phyloP scores from a whole-genome alignment of 306 rosid species.

The Cucurbita maxima region DNA sequence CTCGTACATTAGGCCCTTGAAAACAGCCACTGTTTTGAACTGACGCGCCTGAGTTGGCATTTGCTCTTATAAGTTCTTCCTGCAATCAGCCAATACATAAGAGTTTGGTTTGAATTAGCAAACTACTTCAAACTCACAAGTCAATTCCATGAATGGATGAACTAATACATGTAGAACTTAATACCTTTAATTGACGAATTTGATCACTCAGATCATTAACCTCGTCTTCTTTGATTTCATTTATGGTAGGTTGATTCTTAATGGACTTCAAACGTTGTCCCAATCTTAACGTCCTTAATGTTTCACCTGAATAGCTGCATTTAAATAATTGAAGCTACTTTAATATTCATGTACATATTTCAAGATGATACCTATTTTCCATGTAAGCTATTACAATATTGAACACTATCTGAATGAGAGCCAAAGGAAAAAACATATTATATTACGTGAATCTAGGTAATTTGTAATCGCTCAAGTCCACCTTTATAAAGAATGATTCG shows the following conservation, averaged over 20 bases:
- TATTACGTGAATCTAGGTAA: background rate
- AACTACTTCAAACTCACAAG: conserved; percentile 3
- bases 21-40: conserved; percentile 35
- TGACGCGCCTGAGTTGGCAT: conserved; percentile 33
- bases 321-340: conserved; percentile 14
- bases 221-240: conserved; percentile 76
- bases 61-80: conserved; percentile 88
- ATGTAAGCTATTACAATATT: background rate
- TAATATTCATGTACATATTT: background rate
- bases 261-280: conserved; percentile 70
- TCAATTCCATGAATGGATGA: background rate
- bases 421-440: background rate
- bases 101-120: background rate
- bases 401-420: background rate
- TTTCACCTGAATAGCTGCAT: conserved; percentile 53
- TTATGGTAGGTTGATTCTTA: conserved; percentile 64
- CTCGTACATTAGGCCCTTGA: conserved; percentile 60
- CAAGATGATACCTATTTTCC: background rate
- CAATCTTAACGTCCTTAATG: conserved; percentile 62
- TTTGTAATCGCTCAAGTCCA: too few species aligned
- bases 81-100: conserved; percentile 16
- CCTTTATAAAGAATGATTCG: too few species aligned
- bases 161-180: background rate
- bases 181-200: conserved; percentile 83
- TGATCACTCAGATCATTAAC: conserved; percentile 82